Evolutionary conservation across 257 asterid species (phyloP).

Genomic region (Rehmannia glutinosa): DNA sequence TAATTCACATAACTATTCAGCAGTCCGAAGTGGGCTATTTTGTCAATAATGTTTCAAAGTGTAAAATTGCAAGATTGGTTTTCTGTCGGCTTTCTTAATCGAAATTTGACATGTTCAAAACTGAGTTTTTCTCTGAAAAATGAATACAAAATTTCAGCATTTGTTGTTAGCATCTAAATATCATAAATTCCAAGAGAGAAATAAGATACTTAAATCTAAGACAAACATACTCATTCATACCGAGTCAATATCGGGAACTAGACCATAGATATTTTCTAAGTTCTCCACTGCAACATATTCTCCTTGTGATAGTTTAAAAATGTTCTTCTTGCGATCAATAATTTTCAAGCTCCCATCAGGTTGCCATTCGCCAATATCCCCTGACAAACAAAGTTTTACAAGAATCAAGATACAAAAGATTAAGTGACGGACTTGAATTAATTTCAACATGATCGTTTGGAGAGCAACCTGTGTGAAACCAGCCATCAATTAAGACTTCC

Average conservation of each 20-base stretch:
- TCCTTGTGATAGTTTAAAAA: conserved; percentile 96
- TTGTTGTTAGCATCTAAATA: not conserved
- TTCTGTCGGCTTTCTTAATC: too few relatives aligned
- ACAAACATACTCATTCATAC: conserved; percentile 34
- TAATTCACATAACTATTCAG: not conserved
- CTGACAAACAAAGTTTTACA: conserved; percentile 35
- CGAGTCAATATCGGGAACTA: conserved; percentile 55
- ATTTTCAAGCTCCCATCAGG: conserved; percentile 86
- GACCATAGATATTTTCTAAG: conserved; percentile 80
- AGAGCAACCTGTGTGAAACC: conserved; percentile 94
- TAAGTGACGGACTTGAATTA: conserved; percentile 9
- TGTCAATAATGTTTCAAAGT: not conserved
- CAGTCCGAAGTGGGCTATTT: not conserved
- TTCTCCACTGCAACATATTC: conserved; percentile 99
- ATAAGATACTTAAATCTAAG: not conserved
- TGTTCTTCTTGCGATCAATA: conserved; percentile 92
- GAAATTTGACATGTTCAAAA: too few relatives aligned
- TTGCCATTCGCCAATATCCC: conserved; percentile 97
- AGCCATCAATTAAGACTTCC: conserved; percentile 85
- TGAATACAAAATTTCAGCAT: too few relatives aligned
- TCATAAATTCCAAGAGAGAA: not conserved
- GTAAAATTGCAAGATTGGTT: not conserved
- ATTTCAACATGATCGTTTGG: not conserved
- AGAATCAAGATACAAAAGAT: conserved; percentile 1
- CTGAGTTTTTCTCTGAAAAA: too few relatives aligned